phyloP scores from a whole-genome alignment of 106 monocot species.

The Triglochin maritima region DNA sequence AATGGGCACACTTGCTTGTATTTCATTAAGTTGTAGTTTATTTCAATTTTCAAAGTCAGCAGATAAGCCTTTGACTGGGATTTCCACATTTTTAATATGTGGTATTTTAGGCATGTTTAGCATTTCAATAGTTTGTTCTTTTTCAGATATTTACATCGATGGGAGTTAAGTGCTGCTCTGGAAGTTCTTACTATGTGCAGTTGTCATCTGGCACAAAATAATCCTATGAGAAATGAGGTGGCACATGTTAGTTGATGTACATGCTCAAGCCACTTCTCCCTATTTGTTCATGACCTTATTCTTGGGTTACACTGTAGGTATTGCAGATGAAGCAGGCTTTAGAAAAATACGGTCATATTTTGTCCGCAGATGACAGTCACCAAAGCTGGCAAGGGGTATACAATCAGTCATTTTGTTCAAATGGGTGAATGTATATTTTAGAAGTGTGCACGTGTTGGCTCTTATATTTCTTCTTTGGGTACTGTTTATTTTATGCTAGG shows the following conservation, averaged over 20 bases:
- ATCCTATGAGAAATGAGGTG: conserved; percentile 64
- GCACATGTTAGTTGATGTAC: neutral
- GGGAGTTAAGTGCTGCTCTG: conserved; percentile 76
- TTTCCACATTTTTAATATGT: neutral
- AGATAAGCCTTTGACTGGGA: neutral
- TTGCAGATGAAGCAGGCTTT: conserved; percentile 59
- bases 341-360: conserved; percentile 60
- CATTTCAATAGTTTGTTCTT: neutral
- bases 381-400: conserved; percentile 82
- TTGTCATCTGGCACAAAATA: conserved; percentile 64
- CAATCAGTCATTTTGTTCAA: neutral
- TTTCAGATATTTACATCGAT: conserved; percentile 62
- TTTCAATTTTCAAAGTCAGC: too few species aligned
- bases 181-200: conserved; percentile 88
- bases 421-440: too few species aligned
- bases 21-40: too few species aligned
- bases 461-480: too few species aligned
- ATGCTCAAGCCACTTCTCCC: neutral
- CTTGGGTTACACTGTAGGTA: conserved; percentile 25
- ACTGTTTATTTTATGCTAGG: conserved; percentile 30
- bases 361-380: conserved; percentile 70
- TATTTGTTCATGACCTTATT: neutral
- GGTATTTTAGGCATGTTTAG: neutral
- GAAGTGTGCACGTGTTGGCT: neutral
- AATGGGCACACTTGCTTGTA: too few species aligned